A percentile compares a stretch with the other conserved stretches of the same genome.
Conservation (phyloP, 768 basidiomycete genomes). For the Auricularia auricula-judae region DNA sequence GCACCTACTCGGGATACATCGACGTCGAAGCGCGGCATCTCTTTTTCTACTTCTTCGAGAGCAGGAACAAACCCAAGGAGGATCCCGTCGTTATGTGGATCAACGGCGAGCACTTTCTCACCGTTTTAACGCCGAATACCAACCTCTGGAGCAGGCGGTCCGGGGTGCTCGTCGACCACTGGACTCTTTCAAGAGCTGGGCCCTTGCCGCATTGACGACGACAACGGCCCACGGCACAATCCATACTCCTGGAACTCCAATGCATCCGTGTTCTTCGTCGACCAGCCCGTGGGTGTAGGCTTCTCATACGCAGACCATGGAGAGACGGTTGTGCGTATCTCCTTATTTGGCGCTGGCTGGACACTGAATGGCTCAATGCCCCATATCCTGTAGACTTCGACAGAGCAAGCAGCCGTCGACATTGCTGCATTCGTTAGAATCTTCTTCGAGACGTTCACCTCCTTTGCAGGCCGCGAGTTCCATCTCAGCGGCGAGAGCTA, state of each 20-base stretch:
- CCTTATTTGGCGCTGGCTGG: too few species aligned
- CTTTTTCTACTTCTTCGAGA: conserved; percentile 73
- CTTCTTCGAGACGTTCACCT: conserved; percentile 63
- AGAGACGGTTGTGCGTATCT: conserved; percentile 8
- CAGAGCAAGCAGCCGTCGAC: conserved; percentile 58
- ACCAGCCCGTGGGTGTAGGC: conserved; percentile 31
- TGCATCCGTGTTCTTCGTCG: conserved; percentile 23
- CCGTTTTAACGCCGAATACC: neutral
- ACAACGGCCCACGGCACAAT: conserved; percentile 19
- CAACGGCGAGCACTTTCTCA: conserved; percentile 26
- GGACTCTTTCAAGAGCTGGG: conserved; percentile 16
- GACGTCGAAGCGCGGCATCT: conserved; percentile 52
- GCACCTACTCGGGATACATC: conserved; percentile 56
- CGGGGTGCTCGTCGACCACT: neutral
- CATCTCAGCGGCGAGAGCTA: conserved; percentile 54
- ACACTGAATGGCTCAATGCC: too few species aligned
- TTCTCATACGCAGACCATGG: conserved; percentile 32
- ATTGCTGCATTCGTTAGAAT: conserved; percentile 60
- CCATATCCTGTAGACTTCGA: conserved; percentile 21
- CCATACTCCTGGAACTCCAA: conserved; percentile 32
- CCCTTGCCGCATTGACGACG: conserved; percentile 15
- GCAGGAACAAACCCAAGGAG: conserved; percentile 40
- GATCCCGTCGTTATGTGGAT: conserved; percentile 68
- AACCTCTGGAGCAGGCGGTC: neutral
- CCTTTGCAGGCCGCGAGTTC: conserved; percentile 57